A percentile compares a stretch with the other conserved stretches of the same genome.
Evolutionary conservation across 163 green algal species (phyloP).

Genomic region (Volvox carteri): DNA sequence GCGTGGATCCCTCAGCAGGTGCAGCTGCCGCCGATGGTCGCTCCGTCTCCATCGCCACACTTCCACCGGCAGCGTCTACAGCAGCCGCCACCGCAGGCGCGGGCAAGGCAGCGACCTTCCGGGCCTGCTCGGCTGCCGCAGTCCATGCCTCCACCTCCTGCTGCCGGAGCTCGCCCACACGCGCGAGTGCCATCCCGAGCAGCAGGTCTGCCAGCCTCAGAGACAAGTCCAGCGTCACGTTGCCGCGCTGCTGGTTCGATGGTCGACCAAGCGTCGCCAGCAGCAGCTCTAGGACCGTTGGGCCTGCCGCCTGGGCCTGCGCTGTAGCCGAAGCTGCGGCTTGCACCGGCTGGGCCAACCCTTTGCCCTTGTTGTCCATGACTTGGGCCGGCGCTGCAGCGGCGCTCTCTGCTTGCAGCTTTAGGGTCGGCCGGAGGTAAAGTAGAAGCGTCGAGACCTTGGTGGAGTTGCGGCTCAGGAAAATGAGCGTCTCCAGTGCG

Average conservation of each 20-base stretch:
- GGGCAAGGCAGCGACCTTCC: neutral
- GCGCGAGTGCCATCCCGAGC: slow-evolving; percentile 45
- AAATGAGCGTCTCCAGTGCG: slow-evolving; percentile 80
- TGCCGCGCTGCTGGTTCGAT: slow-evolving; percentile 68
- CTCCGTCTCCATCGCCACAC: slow-evolving; percentile 59
- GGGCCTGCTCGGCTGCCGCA: slow-evolving; percentile 27
- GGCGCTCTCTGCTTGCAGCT: neutral
- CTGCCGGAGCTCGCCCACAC: slow-evolving; percentile 33
- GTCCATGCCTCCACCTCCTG: slow-evolving; percentile 42
- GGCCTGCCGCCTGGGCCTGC: neutral
- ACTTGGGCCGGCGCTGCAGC: slow-evolving; percentile 24
- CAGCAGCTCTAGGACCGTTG: slow-evolving; percentile 81
- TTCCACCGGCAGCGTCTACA: neutral
- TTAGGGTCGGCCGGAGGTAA: slow-evolving; percentile 56
- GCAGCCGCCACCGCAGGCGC: slow-evolving; percentile 12
- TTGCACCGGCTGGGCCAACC: slow-evolving; percentile 54
- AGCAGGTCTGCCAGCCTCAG: slow-evolving; percentile 47
- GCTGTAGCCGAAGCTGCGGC: neutral
- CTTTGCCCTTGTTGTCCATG: slow-evolving; percentile 84
- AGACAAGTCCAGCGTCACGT: slow-evolving; percentile 39
- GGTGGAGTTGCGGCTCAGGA: slow-evolving; percentile 74
- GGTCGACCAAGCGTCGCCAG: slow-evolving; percentile 75
- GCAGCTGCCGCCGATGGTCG: slow-evolving; percentile 29
- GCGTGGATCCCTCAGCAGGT: neutral
- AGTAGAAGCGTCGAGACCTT: slow-evolving; percentile 78